Percentiles rank a stretch among this genome's conserved stretches.
Conservation (phyloP, 306 rosid genomes). For the Arachis stenosperma region DNA sequence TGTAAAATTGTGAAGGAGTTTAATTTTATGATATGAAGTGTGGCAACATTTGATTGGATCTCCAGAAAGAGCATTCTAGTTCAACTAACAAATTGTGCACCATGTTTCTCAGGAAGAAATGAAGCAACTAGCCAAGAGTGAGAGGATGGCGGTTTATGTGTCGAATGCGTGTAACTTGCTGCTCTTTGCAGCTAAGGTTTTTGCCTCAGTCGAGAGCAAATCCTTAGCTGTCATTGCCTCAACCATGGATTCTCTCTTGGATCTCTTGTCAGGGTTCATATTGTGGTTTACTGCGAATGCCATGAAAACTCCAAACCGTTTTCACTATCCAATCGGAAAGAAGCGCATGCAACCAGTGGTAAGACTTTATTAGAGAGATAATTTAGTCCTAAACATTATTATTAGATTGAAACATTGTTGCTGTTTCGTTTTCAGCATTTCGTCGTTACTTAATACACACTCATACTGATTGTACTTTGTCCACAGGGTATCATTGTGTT, state of each 20-base stretch:
- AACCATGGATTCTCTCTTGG: constrained; percentile 81
- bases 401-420: not conserved
- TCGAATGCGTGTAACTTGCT: constrained; percentile 67
- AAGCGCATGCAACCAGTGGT: constrained; percentile 91
- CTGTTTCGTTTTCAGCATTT: too few relatives aligned
- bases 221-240: constrained; percentile 87
- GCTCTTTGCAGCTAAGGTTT: constrained; percentile 74
- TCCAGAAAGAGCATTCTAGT: not conserved
- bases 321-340: constrained; percentile 85
- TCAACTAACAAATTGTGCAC: not conserved
- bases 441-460: too few relatives aligned
- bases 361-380: constrained; percentile 21
- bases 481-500: constrained; percentile 87
- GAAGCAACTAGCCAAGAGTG: constrained; percentile 70
- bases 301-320: constrained; percentile 73
- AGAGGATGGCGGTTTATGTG: constrained; percentile 58
- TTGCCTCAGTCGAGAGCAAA: constrained; percentile 68
- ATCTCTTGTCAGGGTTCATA: constrained; percentile 84
- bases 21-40: too few relatives aligned
- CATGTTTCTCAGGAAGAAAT: constrained; percentile 63
- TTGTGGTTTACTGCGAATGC: constrained; percentile 78
- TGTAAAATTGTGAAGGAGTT: too few relatives aligned
- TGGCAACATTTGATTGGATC: too few relatives aligned
- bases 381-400: not conserved
- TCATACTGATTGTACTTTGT: constrained; percentile 25